Conservation (phyloP, 2,329 filamentous ascomycete species). For the Sarocladium strictum region DNA sequence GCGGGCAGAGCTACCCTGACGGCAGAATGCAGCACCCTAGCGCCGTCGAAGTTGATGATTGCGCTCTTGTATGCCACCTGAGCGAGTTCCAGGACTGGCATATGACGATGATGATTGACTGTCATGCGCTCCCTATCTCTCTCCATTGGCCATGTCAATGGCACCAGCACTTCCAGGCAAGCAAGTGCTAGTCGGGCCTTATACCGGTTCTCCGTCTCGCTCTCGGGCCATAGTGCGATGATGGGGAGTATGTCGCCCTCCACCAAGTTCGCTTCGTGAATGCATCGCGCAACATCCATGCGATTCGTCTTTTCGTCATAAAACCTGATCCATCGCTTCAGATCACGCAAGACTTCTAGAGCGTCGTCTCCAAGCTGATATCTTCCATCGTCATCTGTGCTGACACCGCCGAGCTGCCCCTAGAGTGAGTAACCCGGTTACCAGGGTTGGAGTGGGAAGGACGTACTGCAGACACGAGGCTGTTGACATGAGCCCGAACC, state of each 20-base stretch:
- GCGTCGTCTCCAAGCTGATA: constrained; percentile 94
- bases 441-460: not conserved
- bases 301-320: constrained; percentile 92
- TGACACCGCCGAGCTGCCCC: constrained; percentile 73
- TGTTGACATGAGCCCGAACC: constrained; percentile 88
- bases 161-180: constrained; percentile 84
- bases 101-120: constrained; percentile 85
- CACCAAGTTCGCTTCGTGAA: constrained; percentile 88
- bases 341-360: constrained; percentile 81
- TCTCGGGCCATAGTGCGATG: constrained; percentile 73
- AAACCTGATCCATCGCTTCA: constrained; percentile 91
- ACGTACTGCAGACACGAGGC: constrained; percentile 85
- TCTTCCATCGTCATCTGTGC: constrained; percentile 69
- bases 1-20: constrained; percentile 78
- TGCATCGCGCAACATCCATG: constrained; percentile 88
- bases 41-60: constrained; percentile 76
- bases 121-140: constrained; percentile 75
- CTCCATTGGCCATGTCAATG: constrained; percentile 90
- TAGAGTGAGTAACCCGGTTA: not conserved
- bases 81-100: constrained; percentile 80
- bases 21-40: constrained; percentile 71
- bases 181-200: constrained; percentile 76
- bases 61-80: constrained; percentile 87
- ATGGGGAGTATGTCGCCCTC: constrained; percentile 87
- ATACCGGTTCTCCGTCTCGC: constrained; percentile 64